Conservation (phyloP, 768 basidiomycete species). For the Inosperma sp. region DNA sequence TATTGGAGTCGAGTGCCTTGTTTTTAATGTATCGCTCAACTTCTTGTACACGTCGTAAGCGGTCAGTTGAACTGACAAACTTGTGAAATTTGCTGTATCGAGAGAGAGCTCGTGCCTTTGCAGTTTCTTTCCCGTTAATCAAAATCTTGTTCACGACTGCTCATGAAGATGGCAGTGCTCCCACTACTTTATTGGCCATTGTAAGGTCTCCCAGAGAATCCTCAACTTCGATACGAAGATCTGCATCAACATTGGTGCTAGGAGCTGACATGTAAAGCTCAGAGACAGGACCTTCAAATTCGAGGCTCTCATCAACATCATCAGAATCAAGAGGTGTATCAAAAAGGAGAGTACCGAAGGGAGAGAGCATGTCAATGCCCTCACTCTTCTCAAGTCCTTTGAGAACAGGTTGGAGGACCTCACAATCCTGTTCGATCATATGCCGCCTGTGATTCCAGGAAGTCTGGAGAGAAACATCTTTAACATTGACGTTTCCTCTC, state of each 20-base stretch:
- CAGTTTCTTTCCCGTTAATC: conserved; percentile 8
- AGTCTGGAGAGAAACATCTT: conserved; percentile 24
- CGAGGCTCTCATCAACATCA: conserved; percentile 21
- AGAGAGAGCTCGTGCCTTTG: conserved; percentile 13
- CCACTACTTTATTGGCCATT: not conserved
- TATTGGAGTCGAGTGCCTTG: not conserved
- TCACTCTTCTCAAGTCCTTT: not conserved
- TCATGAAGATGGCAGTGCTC: not conserved
- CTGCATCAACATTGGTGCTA: not conserved
- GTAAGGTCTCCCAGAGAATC: conserved; percentile 6
- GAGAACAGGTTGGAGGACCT: not conserved
- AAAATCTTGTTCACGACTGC: not conserved
- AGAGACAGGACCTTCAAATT: not conserved
- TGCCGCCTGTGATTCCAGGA: conserved; percentile 28
- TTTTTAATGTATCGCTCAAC: conserved; percentile 8
- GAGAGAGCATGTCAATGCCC: conserved; percentile 15
- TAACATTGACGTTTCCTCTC: conserved; percentile 25
- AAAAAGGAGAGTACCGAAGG: conserved; percentile 13
- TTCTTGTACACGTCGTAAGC: conserved; percentile 16
- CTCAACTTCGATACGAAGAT: conserved; percentile 16
- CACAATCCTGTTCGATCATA: not conserved
- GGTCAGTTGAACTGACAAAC: conserved; percentile 15
- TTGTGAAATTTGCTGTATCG: conserved; percentile 15
- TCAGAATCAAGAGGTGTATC: conserved; percentile 12
- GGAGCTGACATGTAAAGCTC: not conserved